These are phyloP conservation scores for Myxozyma sirexii DNA, from an alignment of 805 yeast genomes.

Conservation along the genomic window DNA sequence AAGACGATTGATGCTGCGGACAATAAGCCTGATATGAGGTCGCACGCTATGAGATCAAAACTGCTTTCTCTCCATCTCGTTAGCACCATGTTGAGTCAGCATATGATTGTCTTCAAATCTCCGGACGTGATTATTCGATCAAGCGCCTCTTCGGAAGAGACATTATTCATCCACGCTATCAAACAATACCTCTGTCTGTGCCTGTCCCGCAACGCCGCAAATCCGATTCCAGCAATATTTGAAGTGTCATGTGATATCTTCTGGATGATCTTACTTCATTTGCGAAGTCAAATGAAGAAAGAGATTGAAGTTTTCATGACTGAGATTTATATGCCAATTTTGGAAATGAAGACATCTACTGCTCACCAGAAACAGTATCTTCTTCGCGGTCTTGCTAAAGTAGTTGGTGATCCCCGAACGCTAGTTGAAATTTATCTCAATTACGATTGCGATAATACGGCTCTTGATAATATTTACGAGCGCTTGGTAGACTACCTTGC, in stretches of 20 bases:
- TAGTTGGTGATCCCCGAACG: slow-evolving; percentile 86
- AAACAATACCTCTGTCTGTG: slow-evolving; percentile 82
- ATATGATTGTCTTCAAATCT: slow-evolving; percentile 76
- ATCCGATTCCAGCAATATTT: slow-evolving; percentile 86
- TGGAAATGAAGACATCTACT: slow-evolving; percentile 89
- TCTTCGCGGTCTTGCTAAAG: slow-evolving; percentile 73
- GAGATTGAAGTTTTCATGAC: slow-evolving; percentile 93
- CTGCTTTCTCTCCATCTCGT: slow-evolving; percentile 83
- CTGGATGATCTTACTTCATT: slow-evolving; percentile 81
- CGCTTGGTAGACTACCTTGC: slow-evolving; percentile 76
- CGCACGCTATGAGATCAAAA: slow-evolving; percentile 91
- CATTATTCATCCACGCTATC: slow-evolving; percentile 73
- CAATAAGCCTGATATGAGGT: slow-evolving; percentile 63
- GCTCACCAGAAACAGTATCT: slow-evolving; percentile 90
- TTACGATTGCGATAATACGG: slow-evolving; percentile 84
- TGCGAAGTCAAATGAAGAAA: slow-evolving; percentile 84
- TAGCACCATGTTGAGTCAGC: slow-evolving; percentile 81
- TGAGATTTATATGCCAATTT: slow-evolving; percentile 91
- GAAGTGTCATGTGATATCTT: slow-evolving; percentile 90
- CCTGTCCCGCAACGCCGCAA: slow-evolving; percentile 88
- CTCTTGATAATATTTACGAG: slow-evolving; percentile 84
- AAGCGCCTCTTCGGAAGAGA: slow-evolving; percentile 46
- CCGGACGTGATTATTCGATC: slow-evolving; percentile 42
- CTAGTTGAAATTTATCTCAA: slow-evolving; percentile 90
- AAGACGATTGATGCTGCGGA: slow-evolving; percentile 65